Conservation (phyloP, 75 land plant genomes). For the Chamaecyparis obtusa region DNA sequence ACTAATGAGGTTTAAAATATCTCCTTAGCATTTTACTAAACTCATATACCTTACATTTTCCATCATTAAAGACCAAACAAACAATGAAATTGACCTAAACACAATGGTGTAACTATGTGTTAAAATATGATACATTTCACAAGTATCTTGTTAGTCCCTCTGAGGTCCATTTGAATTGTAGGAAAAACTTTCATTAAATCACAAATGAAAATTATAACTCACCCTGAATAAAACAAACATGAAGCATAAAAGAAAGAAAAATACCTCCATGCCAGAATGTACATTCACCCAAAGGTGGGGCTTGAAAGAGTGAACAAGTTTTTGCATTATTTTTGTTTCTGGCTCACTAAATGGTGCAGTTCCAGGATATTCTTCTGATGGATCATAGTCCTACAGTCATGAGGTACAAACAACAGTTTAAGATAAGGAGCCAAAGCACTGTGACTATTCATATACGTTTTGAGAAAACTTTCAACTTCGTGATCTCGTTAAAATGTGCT, state of each 20-base stretch:
- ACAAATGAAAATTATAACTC: not conserved
- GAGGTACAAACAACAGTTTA: not conserved
- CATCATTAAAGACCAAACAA: not conserved
- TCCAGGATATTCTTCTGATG: slow-evolving; percentile 95
- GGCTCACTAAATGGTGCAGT: slow-evolving; percentile 95
- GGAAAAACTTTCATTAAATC: not conserved
- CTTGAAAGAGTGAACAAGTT: slow-evolving; percentile 64
- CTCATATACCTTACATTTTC: not conserved
- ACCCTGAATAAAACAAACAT: not conserved
- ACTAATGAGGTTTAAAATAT: not conserved
- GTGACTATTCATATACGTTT: not conserved
- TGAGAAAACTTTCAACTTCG: not conserved
- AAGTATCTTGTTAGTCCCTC: not conserved
- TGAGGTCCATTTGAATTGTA: not conserved
- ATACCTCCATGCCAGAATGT: slow-evolving; percentile 99
- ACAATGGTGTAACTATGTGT: not conserved
- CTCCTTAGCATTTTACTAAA: not conserved
- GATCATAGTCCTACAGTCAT: slow-evolving; percentile 82
- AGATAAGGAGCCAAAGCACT: not conserved
- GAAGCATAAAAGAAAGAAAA: not conserved
- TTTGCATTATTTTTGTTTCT: slow-evolving; percentile 79
- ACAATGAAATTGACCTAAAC: not conserved
- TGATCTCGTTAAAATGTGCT: not conserved
- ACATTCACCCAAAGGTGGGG: slow-evolving; percentile 99
- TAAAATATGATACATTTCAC: not conserved